These are phyloP conservation scores for Stipa capillata DNA, from an alignment of 176 grass and related monocot species.

Conservation along the genomic window DNA sequence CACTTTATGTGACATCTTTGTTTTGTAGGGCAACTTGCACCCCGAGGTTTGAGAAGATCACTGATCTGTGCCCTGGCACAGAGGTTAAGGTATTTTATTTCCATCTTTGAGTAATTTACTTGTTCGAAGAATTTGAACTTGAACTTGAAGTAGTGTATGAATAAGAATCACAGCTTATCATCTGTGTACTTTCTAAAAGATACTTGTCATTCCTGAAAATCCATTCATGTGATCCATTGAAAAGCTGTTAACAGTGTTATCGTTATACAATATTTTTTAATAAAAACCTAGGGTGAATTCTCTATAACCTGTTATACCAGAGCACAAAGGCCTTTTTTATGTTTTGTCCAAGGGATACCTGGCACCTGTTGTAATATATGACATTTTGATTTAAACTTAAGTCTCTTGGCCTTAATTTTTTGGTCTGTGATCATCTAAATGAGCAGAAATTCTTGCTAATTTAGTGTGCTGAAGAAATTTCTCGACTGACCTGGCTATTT, in stretches of 20 bases:
- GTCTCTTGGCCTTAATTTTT: not conserved
- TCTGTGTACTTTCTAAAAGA: not conserved
- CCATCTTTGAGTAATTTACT: not conserved
- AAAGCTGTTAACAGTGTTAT: not conserved
- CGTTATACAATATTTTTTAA: not conserved
- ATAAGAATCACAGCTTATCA: not conserved
- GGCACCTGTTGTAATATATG: not conserved
- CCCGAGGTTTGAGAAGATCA: constrained; percentile 44
- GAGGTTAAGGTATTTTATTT: constrained; percentile 61
- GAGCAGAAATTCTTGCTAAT: not conserved
- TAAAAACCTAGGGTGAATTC: not conserved
- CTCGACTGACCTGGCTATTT: not conserved
- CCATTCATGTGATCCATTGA: not conserved
- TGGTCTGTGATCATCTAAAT: not conserved
- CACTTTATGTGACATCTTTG: not conserved
- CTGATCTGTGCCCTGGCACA: constrained; percentile 51
- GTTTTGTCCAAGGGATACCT: not conserved
- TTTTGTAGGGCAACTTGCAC: constrained; percentile 39
- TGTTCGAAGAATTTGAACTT: not conserved
- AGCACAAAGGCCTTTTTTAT: not conserved
- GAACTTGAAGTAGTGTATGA: not conserved
- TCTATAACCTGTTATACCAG: not conserved
- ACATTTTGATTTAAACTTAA: not conserved
- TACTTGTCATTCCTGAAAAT: not conserved
- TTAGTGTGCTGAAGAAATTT: not conserved